Evolutionary conservation across 441 rosid species (phyloP).

Genomic region (Syzygium syzygioides): DNA sequence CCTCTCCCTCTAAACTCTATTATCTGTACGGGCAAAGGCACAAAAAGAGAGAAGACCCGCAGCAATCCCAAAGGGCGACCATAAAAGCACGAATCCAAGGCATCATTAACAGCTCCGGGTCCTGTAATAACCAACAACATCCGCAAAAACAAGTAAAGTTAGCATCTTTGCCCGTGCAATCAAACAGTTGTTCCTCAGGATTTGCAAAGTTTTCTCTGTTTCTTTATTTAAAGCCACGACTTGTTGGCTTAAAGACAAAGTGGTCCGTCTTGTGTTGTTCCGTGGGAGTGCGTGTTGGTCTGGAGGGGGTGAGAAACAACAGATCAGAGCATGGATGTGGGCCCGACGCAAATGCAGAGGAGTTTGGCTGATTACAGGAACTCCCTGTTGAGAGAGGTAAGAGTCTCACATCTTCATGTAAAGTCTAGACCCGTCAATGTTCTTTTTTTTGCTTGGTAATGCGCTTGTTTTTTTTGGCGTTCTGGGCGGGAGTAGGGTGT

Average conservation of each 20-base stretch:
- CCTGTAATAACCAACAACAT: not conserved
- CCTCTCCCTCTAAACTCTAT: not conserved
- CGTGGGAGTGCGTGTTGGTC: not conserved
- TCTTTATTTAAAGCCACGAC: not conserved
- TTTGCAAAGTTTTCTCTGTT: not conserved
- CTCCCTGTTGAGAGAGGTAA: not conserved
- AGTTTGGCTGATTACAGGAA: not conserved
- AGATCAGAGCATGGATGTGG: not conserved
- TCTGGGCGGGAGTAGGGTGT: conserved; percentile 11
- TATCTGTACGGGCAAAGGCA: not conserved
- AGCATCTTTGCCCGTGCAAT: not conserved
- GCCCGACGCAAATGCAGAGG: not conserved
- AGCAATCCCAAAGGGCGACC: not conserved
- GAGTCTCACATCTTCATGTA: not conserved
- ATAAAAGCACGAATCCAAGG: not conserved
- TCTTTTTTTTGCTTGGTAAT: not conserved
- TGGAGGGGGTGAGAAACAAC: not conserved
- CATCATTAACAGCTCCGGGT: not conserved
- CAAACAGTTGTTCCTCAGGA: not conserved
- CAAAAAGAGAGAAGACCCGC: not conserved
- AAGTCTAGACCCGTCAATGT: not conserved
- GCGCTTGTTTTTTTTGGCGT: not conserved
- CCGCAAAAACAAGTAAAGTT: not conserved
- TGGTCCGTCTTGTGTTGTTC: not conserved
- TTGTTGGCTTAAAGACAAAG: not conserved